A percentile compares a stretch with the other conserved stretches of the same genome.
phyloP scores from a whole-genome alignment of 805 yeast genomes.

The Saturnispora halmiae region DNA sequence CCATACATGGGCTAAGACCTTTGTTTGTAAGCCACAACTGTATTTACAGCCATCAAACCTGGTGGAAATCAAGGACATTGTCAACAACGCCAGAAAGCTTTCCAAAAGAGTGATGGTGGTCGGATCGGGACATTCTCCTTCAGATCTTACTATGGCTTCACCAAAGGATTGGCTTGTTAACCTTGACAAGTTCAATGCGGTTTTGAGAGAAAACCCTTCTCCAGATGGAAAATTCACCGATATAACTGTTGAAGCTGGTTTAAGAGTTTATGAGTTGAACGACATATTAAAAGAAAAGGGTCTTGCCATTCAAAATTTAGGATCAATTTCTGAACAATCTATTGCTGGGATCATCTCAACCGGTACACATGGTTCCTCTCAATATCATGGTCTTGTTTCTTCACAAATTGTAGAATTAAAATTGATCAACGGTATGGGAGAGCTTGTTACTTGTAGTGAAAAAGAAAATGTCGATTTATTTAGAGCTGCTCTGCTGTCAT shows the following conservation, averaged over 20 bases:
- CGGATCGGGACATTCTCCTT: slow-evolving; percentile 95
- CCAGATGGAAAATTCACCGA: slow-evolving; percentile 67
- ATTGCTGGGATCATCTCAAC: slow-evolving; percentile 94
- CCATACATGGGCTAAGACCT: slow-evolving; percentile 88
- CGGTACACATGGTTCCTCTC: slow-evolving; percentile 95
- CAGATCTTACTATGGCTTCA: slow-evolving; percentile 73
- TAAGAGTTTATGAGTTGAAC: slow-evolving; percentile 67
- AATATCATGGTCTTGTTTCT: slow-evolving; percentile 81
- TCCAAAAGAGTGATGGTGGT: slow-evolving; percentile 69
- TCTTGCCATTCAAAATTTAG: slow-evolving; percentile 81
- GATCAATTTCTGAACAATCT: slow-evolving; percentile 89
- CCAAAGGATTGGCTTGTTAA: slow-evolving; percentile 76
- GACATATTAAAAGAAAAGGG: slow-evolving; percentile 52
- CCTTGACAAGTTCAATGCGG: slow-evolving; percentile 62
- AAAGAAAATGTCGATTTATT: slow-evolving; percentile 57
- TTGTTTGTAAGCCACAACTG: slow-evolving; percentile 62
- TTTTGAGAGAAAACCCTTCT: slow-evolving; percentile 37
- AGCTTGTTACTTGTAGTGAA: slow-evolving; percentile 57
- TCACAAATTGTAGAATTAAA: slow-evolving; percentile 78
- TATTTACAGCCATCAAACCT: slow-evolving; percentile 68
- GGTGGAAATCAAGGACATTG: slow-evolving; percentile 61
- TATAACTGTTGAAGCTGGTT: slow-evolving; percentile 91
- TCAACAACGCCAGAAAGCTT: slow-evolving; percentile 50
- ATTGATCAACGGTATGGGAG: slow-evolving; percentile 68
- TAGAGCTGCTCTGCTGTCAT: slow-evolving; percentile 71